phyloP scores from a whole-genome alignment of 345 rosid species.

The Abelmoschus esculentus region DNA sequence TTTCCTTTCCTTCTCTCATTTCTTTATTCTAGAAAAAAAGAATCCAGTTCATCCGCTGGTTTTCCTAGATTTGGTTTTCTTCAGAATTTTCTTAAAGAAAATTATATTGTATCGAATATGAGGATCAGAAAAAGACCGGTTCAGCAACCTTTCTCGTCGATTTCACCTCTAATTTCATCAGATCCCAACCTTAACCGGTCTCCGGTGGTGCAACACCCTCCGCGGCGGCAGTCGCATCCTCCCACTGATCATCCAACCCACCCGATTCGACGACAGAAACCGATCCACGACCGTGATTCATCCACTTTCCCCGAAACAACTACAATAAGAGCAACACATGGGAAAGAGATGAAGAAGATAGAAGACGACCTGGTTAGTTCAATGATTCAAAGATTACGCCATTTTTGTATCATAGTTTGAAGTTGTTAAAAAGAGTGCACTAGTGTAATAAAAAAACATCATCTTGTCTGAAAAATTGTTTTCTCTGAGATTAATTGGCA shows the following conservation, averaged over 20 bases:
- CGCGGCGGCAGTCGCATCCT: not conserved
- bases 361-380: slow-evolving; percentile 29
- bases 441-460: slow-evolving; percentile 7
- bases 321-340: not conserved
- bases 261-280: slow-evolving; percentile 23
- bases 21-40: not conserved
- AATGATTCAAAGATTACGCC: not conserved
- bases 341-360: slow-evolving; percentile 16
- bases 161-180: slow-evolving; percentile 53
- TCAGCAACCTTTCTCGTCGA: slow-evolving; percentile 65
- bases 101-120: slow-evolving; percentile 30
- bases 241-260: slow-evolving; percentile 36
- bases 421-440: slow-evolving; percentile 28
- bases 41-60: not conserved
- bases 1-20: not conserved
- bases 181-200: slow-evolving; percentile 55
- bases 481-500: slow-evolving; percentile 21
- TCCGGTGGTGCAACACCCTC: slow-evolving; percentile 51
- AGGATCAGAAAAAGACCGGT: slow-evolving; percentile 88
- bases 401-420: not conserved
- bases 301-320: slow-evolving; percentile 9
- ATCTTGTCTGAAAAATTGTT: not conserved
- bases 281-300: slow-evolving; percentile 11
- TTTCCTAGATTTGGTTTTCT: too few species aligned
- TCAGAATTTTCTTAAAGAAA: too few species aligned